These are phyloP conservation scores for Fusarium goolgardi DNA, from an alignment of 2,329 filamentous ascomycete species.

Conservation along the genomic window DNA sequence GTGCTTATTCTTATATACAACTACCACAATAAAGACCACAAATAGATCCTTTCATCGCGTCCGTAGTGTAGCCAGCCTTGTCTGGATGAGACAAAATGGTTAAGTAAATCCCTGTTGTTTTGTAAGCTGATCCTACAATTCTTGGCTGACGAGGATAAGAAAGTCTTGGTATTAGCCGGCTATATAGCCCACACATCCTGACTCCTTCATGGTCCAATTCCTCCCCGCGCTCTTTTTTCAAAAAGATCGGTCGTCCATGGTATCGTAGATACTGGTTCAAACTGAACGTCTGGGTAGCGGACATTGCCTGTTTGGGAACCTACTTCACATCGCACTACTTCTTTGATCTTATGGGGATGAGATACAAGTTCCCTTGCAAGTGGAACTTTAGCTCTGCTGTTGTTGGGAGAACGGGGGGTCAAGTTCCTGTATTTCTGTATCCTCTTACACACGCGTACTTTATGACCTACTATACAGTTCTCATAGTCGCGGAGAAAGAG, in stretches of 20 bases:
- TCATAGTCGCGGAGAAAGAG: not conserved
- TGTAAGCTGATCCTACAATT: not conserved
- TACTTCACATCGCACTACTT: constrained; percentile 19
- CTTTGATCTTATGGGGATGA: constrained; percentile 21
- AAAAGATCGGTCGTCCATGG: constrained; percentile 7
- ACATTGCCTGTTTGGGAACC: not conserved
- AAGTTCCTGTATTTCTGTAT: constrained; percentile 18
- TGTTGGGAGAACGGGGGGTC: not conserved
- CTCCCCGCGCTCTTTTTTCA: not conserved
- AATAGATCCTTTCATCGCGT: not conserved
- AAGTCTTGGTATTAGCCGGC: not conserved
- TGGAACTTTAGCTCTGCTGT: constrained; percentile 15
- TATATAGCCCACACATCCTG: not conserved
- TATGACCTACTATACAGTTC: constrained; percentile 14
- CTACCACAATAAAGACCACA: not conserved
- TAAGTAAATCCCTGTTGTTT: not conserved
- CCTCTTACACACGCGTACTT: constrained; percentile 16
- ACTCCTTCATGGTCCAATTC: not conserved
- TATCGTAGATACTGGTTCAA: constrained; percentile 17
- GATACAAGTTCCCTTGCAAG: constrained; percentile 6
- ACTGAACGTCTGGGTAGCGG: constrained; percentile 2
- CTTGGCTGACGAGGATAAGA: not conserved
- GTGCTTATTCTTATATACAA: not conserved
- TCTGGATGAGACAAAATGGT: not conserved
- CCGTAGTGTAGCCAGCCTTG: not conserved